Conservation (phyloP, 2,329 filamentous ascomycete species). For the Sporothrix variecibatus region DNA sequence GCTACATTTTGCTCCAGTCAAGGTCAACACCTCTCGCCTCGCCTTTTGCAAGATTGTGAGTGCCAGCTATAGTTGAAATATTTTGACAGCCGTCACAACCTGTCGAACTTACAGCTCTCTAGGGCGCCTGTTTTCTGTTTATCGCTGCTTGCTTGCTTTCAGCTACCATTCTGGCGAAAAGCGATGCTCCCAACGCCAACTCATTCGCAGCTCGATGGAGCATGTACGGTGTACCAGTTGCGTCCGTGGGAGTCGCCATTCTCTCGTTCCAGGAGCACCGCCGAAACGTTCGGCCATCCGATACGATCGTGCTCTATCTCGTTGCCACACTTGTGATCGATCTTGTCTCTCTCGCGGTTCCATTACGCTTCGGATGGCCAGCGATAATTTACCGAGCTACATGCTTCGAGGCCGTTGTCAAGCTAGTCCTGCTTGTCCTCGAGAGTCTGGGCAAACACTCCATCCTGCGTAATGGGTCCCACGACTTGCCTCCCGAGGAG, state of each 20-base stretch:
- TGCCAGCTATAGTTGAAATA: not conserved
- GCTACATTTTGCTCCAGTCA: conserved; percentile 15
- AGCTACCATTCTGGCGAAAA: not conserved
- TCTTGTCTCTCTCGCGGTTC: conserved; percentile 10
- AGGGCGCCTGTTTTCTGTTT: conserved; percentile 6
- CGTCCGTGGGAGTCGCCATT: not conserved
- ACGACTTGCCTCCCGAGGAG: conserved; percentile 36
- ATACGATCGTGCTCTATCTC: conserved; percentile 22
- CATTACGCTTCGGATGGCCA: conserved; percentile 38
- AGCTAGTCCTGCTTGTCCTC: conserved; percentile 1
- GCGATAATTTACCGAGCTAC: not conserved
- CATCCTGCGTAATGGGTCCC: conserved; percentile 24
- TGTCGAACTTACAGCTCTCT: too few relatives aligned
- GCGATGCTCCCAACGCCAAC: not conserved
- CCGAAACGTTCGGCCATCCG: conserved; percentile 17
- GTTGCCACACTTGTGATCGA: not conserved
- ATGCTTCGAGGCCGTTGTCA: not conserved
- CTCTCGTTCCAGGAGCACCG: conserved; percentile 27
- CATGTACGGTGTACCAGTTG: not conserved
- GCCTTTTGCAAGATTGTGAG: conserved; percentile 19
- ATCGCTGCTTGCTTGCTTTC: not conserved
- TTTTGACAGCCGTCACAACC: too few relatives aligned
- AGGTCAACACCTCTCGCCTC: not conserved
- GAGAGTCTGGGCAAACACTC: conserved; percentile 33
- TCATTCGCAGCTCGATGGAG: not conserved